Conservation (phyloP, 2,329 filamentous ascomycete genomes). For the Cyclaneusma minus region DNA sequence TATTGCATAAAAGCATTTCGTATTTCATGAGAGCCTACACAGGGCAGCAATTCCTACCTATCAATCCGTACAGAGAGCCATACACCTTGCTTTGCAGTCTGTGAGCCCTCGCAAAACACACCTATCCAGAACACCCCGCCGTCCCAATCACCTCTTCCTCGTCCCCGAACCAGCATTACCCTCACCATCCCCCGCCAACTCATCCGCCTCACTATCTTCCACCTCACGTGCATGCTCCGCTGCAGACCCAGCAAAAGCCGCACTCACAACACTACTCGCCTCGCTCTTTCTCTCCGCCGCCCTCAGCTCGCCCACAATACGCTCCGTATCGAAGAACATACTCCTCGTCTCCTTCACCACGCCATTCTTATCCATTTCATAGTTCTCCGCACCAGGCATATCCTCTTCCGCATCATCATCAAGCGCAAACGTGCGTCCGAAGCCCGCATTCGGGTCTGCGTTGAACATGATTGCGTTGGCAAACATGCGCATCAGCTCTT, state of each 20-base stretch:
- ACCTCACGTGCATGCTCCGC: conserved; percentile 11
- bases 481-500: conserved; percentile 91
- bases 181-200: conserved; percentile 2
- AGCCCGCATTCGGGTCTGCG: conserved; percentile 58
- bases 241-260: conserved; percentile 3
- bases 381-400: conserved; percentile 27
- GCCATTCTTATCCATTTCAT: conserved; percentile 64
- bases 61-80: conserved; percentile 2
- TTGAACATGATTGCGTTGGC: conserved; percentile 99
- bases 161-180: not conserved
- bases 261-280: conserved; percentile 9
- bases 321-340: conserved; percentile 82
- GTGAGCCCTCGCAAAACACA: not conserved
- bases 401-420: conserved; percentile 23
- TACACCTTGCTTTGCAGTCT: not conserved
- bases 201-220: conserved; percentile 7
- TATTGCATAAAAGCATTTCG: no score
- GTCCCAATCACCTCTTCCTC: conserved; percentile 1
- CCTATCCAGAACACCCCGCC: not conserved
- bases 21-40: no score
- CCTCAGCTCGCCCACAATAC: conserved; percentile 15
- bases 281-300: conserved; percentile 16
- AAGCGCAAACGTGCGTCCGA: conserved; percentile 41
- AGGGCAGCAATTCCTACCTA: no score
- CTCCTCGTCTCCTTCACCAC: conserved; percentile 76